Conservation (phyloP, 192 early-diverging fungal genomes). For the Backusella liffmaniae region DNA sequence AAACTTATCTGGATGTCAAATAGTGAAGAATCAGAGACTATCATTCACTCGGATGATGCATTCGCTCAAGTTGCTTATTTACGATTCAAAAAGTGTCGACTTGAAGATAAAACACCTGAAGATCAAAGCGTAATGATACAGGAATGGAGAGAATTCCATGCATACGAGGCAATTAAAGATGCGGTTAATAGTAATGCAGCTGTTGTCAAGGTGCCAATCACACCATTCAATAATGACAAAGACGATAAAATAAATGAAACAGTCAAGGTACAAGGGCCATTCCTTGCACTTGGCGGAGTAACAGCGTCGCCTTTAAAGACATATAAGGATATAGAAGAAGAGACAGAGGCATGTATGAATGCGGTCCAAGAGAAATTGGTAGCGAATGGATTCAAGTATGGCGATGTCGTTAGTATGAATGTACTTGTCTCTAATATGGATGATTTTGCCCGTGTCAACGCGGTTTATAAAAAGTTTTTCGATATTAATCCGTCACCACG, state of each 20-base stretch:
- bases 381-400: conserved; percentile 43
- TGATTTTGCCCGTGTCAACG: conserved; percentile 63
- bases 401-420: conserved; percentile 62
- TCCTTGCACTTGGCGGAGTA: conserved; percentile 39
- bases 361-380: conserved; percentile 36
- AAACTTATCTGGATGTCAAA: not conserved
- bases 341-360: conserved; percentile 45
- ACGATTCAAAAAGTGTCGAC: conserved; percentile 59
- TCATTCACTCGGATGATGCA: conserved; percentile 81
- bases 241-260: not conserved
- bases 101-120: conserved; percentile 62
- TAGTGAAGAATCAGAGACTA: conserved; percentile 69
- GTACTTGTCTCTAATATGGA: conserved; percentile 68
- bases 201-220: not conserved
- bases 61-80: conserved; percentile 85
- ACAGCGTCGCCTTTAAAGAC: conserved; percentile 29
- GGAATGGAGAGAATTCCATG: conserved; percentile 15
- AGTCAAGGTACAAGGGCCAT: not conserved
- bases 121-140: not conserved
- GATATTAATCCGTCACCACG: conserved; percentile 73
- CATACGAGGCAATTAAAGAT: conserved; percentile 13
- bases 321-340: conserved; percentile 42
- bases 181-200: not conserved
- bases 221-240: not conserved
- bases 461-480: conserved; percentile 66